These are phyloP conservation scores for Pachyrhizus erosus DNA, from an alignment of 306 rosid species.

Conservation along the genomic window DNA sequence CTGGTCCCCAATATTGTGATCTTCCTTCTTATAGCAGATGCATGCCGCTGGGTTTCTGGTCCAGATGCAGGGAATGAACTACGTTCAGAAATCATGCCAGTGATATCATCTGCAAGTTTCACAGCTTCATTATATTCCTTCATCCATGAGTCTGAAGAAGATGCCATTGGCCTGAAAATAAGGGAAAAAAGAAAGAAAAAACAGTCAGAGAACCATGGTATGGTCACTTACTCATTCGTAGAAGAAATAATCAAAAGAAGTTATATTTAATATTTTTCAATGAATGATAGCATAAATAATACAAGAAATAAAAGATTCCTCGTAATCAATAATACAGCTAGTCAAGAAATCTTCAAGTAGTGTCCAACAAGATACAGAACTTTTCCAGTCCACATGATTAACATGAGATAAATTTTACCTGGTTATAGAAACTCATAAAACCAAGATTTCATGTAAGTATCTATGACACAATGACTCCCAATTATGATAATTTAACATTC, in stretches of 20 bases:
- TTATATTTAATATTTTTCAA: conserved; percentile 9
- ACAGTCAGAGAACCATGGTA: neutral
- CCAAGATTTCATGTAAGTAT: conserved; percentile 6
- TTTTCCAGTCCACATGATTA: neutral
- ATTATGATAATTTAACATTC: neutral
- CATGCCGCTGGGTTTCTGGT: conserved; percentile 91
- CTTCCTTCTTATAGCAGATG: conserved; percentile 93
- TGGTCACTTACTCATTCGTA: neutral
- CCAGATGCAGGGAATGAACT: conserved; percentile 75
- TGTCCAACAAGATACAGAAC: no score
- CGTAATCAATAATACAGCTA: conserved; percentile 6
- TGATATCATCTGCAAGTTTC: conserved; percentile 89
- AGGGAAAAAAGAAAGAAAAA: neutral
- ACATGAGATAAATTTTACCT: neutral
- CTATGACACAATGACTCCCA: neutral
- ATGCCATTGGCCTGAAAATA: conserved; percentile 72
- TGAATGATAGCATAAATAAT: neutral
- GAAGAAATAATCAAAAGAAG: conserved; percentile 16
- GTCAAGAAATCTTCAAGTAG: neutral
- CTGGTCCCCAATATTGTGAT: conserved; percentile 94
- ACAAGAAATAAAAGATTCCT: no score
- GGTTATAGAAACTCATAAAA: neutral
- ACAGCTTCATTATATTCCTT: conserved; percentile 93
- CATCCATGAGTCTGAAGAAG: conserved; percentile 92
- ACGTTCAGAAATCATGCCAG: conserved; percentile 86